phyloP scores from a whole-genome alignment of 345 rosid species.

The Excoecaria agallocha region DNA sequence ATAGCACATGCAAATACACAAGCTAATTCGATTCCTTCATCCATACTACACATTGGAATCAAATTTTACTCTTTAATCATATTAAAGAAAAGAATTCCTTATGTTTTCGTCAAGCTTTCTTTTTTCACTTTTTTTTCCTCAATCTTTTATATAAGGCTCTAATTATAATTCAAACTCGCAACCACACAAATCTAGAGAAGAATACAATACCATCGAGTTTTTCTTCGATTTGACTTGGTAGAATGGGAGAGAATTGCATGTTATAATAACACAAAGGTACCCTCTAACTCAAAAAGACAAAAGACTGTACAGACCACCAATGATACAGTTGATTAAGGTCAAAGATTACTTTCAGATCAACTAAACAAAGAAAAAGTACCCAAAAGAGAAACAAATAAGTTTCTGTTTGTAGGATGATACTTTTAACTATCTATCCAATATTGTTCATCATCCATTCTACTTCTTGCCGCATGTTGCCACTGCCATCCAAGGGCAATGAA shows the following conservation, averaged over 20 bases:
- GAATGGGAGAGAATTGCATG: constrained; percentile 4
- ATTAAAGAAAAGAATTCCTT: too few species aligned
- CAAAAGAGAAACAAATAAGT: constrained; percentile 13
- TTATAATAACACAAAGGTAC: neutral
- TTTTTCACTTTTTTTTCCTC: too few species aligned
- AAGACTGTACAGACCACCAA: constrained; percentile 18
- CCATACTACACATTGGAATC: too few species aligned
- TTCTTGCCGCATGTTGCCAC: constrained; percentile 51
- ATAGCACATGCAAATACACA: neutral
- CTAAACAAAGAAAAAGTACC: neutral
- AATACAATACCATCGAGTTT: neutral
- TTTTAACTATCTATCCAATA: constrained; percentile 37
- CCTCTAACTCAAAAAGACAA: neutral
- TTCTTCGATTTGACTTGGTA: neutral
- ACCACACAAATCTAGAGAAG: too few species aligned
- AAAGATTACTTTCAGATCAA: neutral
- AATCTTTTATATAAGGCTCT: too few species aligned
- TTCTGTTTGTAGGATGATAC: constrained; percentile 27
- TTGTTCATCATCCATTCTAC: constrained; percentile 73
- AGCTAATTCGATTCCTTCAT: neutral
- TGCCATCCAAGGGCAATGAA: constrained; percentile 43
- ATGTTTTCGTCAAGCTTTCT: too few species aligned
- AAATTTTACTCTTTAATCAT: too few species aligned
- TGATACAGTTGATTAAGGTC: constrained; percentile 13
- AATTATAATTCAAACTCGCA: too few species aligned